These are phyloP conservation scores for Ophiostoma himal-ulmi DNA, from an alignment of 2,329 filamentous ascomycete genomes.

Conservation along the genomic window DNA sequence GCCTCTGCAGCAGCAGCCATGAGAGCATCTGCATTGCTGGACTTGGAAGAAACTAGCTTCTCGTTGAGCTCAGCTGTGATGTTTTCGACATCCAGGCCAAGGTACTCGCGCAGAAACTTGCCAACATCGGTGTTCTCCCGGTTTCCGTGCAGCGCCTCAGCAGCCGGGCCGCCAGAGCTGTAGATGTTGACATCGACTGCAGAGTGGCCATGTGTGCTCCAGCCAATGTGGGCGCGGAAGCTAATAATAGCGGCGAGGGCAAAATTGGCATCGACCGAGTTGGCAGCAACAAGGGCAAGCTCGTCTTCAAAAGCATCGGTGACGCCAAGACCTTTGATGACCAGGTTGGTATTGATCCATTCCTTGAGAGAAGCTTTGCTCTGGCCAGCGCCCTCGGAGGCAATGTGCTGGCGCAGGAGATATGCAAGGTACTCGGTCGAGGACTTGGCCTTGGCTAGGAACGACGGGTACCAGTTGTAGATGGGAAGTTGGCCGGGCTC, in stretches of 20 bases:
- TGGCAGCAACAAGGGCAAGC: slow-evolving; percentile 57
- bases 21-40: slow-evolving; percentile 47
- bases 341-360: slow-evolving; percentile 64
- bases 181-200: slow-evolving; percentile 97
- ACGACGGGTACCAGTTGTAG: slow-evolving; percentile 73
- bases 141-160: slow-evolving; percentile 67
- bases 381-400: slow-evolving; percentile 25
- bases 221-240: slow-evolving; percentile 80
- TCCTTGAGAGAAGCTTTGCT: slow-evolving; percentile 39
- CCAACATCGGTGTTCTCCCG: slow-evolving; percentile 94
- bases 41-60: slow-evolving; percentile 62
- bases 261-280: slow-evolving; percentile 48
- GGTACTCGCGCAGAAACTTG: slow-evolving; percentile 69
- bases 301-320: slow-evolving; percentile 66
- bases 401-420: slow-evolving; percentile 57
- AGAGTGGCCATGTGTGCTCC: slow-evolving; percentile 89
- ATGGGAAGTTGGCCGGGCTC: slow-evolving; percentile 48
- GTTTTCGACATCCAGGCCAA: slow-evolving; percentile 69
- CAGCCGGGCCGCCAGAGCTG: slow-evolving; percentile 62
- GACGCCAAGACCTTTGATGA: slow-evolving; percentile 70
- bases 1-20: background rate
- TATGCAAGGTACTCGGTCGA: slow-evolving; percentile 65
- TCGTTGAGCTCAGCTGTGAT: slow-evolving; percentile 70
- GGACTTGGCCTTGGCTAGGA: slow-evolving; percentile 69
- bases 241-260: slow-evolving; percentile 81